Percentiles rank a stretch among this genome's conserved stretches.
Evolutionary conservation across 2,329 filamentous ascomycete genomes (phyloP).

Genomic region (Fusarium sp.): DNA sequence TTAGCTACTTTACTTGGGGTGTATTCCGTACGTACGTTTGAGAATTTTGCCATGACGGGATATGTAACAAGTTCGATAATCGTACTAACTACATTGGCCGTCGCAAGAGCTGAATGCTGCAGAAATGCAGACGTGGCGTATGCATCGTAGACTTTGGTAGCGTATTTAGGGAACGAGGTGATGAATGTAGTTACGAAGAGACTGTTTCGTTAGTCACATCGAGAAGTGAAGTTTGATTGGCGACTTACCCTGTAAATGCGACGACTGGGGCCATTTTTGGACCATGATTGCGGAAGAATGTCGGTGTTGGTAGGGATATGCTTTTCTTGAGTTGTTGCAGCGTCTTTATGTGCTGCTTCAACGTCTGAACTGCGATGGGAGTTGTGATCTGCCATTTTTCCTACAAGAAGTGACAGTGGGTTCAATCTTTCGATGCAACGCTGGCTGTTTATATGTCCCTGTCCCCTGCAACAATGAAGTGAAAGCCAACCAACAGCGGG

Average conservation of each 20-base stretch:
- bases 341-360: slow-evolving; percentile 21
- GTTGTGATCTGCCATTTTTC: slow-evolving; percentile 23
- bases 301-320: slow-evolving; percentile 26
- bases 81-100: slow-evolving; percentile 62
- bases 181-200: slow-evolving; percentile 52
- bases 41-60: slow-evolving; percentile 71
- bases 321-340: background rate
- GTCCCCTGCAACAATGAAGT: no score
- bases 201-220: slow-evolving; percentile 20
- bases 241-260: slow-evolving; percentile 41
- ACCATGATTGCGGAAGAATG: slow-evolving; percentile 46
- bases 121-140: slow-evolving; percentile 57
- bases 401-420: background rate
- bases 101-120: slow-evolving; percentile 63
- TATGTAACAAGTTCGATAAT: slow-evolving; percentile 67
- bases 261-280: slow-evolving; percentile 43
- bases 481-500: slow-evolving; percentile 5
- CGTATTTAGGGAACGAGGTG: slow-evolving; percentile 50
- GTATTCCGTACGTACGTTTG: slow-evolving; percentile 55
- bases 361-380: slow-evolving; percentile 37
- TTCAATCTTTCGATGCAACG: background rate
- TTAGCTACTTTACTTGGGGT: background rate
- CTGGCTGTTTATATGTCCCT: background rate
- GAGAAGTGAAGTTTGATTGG: no score
- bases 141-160: slow-evolving; percentile 51